Evolutionary conservation across 192 early-diverging fungal species (phyloP).

Genomic region (Coemansia sp.): DNA sequence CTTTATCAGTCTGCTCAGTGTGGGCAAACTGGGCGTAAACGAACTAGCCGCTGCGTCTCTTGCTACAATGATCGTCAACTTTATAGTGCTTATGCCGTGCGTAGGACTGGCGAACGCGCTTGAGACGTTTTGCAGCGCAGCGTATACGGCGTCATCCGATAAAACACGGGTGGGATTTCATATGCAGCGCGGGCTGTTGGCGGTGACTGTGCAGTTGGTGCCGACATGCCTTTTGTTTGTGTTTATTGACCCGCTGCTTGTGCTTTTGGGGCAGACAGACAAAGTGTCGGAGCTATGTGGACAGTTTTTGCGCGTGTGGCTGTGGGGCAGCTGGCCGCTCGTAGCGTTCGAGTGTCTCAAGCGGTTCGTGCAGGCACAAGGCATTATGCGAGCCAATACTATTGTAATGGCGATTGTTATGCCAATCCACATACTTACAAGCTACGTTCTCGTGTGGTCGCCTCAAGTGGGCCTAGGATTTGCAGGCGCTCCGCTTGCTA

Average conservation of each 20-base stretch:
- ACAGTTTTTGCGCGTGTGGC: slow-evolving; percentile 62
- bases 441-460: slow-evolving; percentile 54
- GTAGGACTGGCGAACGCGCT: slow-evolving; percentile 62
- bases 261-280: slow-evolving; percentile 71
- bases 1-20: slow-evolving; percentile 62
- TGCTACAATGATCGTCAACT: slow-evolving; percentile 66
- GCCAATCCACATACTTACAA: slow-evolving; percentile 31
- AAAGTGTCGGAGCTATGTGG: slow-evolving; percentile 70
- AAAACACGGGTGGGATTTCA: slow-evolving; percentile 50
- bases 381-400: slow-evolving; percentile 80
- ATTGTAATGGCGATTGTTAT: slow-evolving; percentile 36
- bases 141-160: slow-evolving; percentile 43
- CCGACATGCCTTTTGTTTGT: slow-evolving; percentile 24
- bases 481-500: slow-evolving; percentile 70
- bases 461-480: slow-evolving; percentile 57
- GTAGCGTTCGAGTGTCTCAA: slow-evolving; percentile 83
- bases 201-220: slow-evolving; percentile 40
- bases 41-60: slow-evolving; percentile 71
- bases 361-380: slow-evolving; percentile 86
- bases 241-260: slow-evolving; percentile 61
- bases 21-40: slow-evolving; percentile 63
- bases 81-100: slow-evolving; percentile 66
- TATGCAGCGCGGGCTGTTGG: slow-evolving; percentile 39
- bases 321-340: slow-evolving; percentile 77
- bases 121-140: slow-evolving; percentile 42